phyloP scores from a whole-genome alignment of 176 grass and related monocot species.

The Hyparrhenia diplandra region DNA sequence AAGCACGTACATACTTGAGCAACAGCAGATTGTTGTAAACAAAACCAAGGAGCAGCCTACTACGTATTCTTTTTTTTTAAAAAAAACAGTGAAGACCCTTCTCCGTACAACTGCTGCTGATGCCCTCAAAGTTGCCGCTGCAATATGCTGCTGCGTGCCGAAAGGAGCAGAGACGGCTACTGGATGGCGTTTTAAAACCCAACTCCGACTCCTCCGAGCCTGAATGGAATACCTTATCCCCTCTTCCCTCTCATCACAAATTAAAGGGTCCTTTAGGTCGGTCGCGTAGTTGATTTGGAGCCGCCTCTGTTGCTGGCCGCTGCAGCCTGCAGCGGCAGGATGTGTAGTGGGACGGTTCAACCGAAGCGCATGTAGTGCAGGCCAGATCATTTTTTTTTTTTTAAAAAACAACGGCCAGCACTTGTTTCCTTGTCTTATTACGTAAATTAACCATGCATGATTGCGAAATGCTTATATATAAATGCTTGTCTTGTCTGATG shows the following conservation, averaged over 20 bases:
- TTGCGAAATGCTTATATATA: background rate
- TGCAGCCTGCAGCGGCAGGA: background rate
- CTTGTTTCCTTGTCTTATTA: background rate
- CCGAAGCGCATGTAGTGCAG: background rate
- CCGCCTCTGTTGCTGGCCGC: too few relatives aligned
- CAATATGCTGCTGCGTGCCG: background rate
- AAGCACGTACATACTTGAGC: background rate
- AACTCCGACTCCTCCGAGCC: background rate
- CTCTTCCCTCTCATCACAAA: too few relatives aligned
- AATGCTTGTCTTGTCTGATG: background rate
- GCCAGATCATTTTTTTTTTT: too few relatives aligned
- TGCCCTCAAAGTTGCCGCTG: background rate
- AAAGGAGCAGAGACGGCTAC: conserved; percentile 12
- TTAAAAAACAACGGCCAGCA: background rate
- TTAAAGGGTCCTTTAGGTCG: too few relatives aligned
- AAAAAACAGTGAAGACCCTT: background rate
- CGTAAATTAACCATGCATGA: background rate
- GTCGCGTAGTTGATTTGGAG: too few relatives aligned
- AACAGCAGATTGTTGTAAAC: background rate
- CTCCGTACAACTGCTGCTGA: background rate
- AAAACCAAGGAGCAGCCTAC: background rate
- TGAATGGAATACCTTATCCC: conserved; percentile 1
- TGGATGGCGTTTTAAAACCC: background rate
- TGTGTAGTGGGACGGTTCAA: conserved; percentile 2
- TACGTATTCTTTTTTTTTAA: too few relatives aligned